A percentile compares a stretch with the other conserved stretches of the same genome.
Conservation (phyloP, 768 basidiomycete genomes). For the Lactarius trivialis region DNA sequence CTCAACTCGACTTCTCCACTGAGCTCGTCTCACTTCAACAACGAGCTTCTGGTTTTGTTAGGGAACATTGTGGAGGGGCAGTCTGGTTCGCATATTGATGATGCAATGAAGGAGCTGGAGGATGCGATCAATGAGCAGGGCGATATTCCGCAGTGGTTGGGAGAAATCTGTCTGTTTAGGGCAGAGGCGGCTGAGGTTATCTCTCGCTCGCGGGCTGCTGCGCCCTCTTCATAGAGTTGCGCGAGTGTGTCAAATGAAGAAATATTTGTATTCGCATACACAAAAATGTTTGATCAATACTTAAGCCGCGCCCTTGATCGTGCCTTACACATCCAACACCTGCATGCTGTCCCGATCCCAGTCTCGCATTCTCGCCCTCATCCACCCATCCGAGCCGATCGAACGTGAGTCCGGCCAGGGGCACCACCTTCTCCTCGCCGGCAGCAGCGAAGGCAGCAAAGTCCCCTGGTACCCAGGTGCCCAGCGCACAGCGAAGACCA, state of each 20-base stretch:
- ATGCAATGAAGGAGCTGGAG: not conserved
- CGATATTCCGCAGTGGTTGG: not conserved
- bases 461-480: constrained; percentile 28
- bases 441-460: constrained; percentile 30
- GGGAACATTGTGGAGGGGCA: not conserved
- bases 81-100: not conserved
- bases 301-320: not conserved
- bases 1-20: too few relatives aligned
- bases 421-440: constrained; percentile 50
- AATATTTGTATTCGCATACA: too few relatives aligned
- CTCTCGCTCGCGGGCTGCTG: not conserved
- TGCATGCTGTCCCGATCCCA: not conserved
- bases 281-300: too few relatives aligned
- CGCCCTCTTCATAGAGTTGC: not conserved
- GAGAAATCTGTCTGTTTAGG: not conserved
- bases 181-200: not conserved
- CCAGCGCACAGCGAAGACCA: constrained; percentile 40
- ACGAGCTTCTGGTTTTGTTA: not conserved
- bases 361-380: not conserved
- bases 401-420: constrained; percentile 47
- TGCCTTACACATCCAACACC: not conserved
- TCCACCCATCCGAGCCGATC: constrained; percentile 24
- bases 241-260: too few relatives aligned
- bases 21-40: too few relatives aligned
- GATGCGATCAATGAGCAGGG: not conserved